Conservation (phyloP, 129 eudicot species). For the Centella asiatica region DNA sequence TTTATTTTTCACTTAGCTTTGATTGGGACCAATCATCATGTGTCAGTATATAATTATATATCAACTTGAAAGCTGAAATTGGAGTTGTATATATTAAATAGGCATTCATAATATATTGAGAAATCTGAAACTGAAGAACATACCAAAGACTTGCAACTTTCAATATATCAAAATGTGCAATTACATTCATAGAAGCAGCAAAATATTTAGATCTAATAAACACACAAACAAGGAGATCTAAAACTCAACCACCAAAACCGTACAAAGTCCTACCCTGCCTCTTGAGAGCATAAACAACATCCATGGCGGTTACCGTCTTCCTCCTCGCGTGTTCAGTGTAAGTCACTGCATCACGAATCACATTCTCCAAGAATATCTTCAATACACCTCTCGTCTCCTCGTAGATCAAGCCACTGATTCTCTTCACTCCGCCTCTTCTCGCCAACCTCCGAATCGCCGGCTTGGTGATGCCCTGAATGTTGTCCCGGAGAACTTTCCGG, state of each 20-base stretch:
- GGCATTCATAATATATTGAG: no score
- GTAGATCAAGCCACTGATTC: neutral
- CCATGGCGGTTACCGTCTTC: constrained; percentile 9
- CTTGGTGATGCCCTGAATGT: constrained; percentile 10
- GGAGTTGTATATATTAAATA: no score
- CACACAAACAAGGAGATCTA: neutral
- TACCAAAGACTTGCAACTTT: no score
- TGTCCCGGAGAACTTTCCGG: neutral
- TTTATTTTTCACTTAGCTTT: no score
- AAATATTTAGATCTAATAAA: no score
- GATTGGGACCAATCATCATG: no score
- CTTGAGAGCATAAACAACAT: constrained; percentile 7
- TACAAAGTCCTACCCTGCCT: constrained; percentile 1
- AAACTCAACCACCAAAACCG: neutral
- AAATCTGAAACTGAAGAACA: no score
- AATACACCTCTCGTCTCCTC: neutral
- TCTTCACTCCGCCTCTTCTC: neutral
- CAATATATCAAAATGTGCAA: no score
- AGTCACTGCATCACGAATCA: constrained; percentile 5
- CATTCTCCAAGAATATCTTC: constrained; percentile 9
- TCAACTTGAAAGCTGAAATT: no score
- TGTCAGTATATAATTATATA: no score
- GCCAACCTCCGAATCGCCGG: neutral
- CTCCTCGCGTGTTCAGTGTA: constrained; percentile 4
- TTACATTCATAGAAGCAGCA: no score